Evolutionary conservation across 768 basidiomycete species (phyloP).

Genomic region (Mycena galopus): DNA sequence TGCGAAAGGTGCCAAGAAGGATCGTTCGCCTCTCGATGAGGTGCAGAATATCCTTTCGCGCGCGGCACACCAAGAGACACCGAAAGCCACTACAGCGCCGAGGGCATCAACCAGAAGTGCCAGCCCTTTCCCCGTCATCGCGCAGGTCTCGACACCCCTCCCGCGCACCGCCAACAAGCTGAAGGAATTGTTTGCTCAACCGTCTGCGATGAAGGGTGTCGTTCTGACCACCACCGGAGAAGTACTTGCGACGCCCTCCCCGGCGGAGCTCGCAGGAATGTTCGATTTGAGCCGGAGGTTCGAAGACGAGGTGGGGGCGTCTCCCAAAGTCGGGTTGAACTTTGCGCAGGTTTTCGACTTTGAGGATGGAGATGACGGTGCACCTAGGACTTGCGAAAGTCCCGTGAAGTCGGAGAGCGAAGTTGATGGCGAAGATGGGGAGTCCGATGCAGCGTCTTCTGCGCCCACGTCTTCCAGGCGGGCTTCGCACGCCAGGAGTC

Average conservation of each 20-base stretch:
- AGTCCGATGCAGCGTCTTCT: neutral
- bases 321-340: slow-evolving; percentile 79
- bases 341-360: slow-evolving; percentile 87
- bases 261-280: slow-evolving; percentile 72
- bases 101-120: slow-evolving; percentile 33
- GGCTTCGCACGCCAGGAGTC: slow-evolving; percentile 14
- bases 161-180: slow-evolving; percentile 53
- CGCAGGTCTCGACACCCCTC: slow-evolving; percentile 67
- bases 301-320: slow-evolving; percentile 49
- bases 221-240: slow-evolving; percentile 86
- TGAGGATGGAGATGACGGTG: slow-evolving; percentile 57
- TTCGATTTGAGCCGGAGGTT: slow-evolving; percentile 57
- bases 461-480: neutral
- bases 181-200: slow-evolving; percentile 41
- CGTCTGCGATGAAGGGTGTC: slow-evolving; percentile 82
- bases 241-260: slow-evolving; percentile 77
- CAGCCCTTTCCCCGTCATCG: slow-evolving; percentile 42
- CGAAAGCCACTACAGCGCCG: slow-evolving; percentile 48
- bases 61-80: slow-evolving; percentile 36
- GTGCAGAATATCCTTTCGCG: slow-evolving; percentile 73
- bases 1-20: slow-evolving; percentile 43
- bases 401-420: slow-evolving; percentile 39
- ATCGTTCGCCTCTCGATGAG: slow-evolving; percentile 74
- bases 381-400: slow-evolving; percentile 37
- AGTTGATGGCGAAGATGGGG: slow-evolving; percentile 30